Base-by-base conservation (phyloP, 2,329 filamentous ascomycete genomes). In the Ceratocystis smalleyi region DNA sequence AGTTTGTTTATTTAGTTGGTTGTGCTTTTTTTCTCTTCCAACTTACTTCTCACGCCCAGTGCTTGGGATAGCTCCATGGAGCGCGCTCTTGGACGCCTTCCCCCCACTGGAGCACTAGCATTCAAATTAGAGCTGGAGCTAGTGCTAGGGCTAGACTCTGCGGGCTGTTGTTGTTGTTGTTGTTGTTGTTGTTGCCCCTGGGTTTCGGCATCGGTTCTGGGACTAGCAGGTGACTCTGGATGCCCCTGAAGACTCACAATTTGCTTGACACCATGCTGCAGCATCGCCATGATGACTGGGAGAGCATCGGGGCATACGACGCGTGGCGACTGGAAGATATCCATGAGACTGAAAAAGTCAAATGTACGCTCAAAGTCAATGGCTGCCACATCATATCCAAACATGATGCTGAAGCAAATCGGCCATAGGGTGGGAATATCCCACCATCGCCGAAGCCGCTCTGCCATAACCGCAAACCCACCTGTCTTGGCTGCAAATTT, bases 361-460 rank as follows among this genome's bases (percentile, higher is more conserved):
- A 96, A 87, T 30, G 85, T 79, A 68, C 83, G 80, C 62, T 88
- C 83, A 69, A 91, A 83, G 70, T 91, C 82, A 69, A 91, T 81
- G 60, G 83, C 83, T 1, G 84, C 85, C 57, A 95, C 83, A 70
- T 96, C 91, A 51, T 84, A 81, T 0, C 89, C 91, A 71, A 99
- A 96, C 1, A 99, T 75, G 24, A 97, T 87, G 63, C 89, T 86
- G 73, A 99, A 89, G 71, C 88, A 91, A 54, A 94, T 86, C 0
- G 87, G 85, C 94, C 94, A 97, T 30, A 97, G 75, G 0, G 84
- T 83, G 1, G 91, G 83, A 17, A 91, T 81, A 70, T 89, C 86
- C 92, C 94, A 99, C 84, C 91, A 96, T 70, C 86, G 80, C 71
- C 86, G 90, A 3, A 99, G 75, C 40, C 89, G 83, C 70, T 88